phyloP scores from a whole-genome alignment of 208 protist species.

The Phytomonas sp. region DNA sequence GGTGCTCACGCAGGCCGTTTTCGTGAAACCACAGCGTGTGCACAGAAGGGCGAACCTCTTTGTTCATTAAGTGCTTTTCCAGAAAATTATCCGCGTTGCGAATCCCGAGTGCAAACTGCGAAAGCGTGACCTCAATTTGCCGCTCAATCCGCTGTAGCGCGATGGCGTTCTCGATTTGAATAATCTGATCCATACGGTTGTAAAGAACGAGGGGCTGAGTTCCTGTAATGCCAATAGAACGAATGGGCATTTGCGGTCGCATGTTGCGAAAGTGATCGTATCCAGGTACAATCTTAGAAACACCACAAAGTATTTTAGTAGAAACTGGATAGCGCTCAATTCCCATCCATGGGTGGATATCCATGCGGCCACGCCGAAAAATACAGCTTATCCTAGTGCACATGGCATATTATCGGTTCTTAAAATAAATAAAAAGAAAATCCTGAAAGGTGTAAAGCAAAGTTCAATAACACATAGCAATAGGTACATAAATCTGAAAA shows the following conservation, averaged over 20 bases:
- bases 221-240: slow-evolving; percentile 56
- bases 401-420: background rate
- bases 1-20: slow-evolving; percentile 55
- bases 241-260: slow-evolving; percentile 43
- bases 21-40: slow-evolving; percentile 85
- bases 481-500: background rate
- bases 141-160: slow-evolving; percentile 74
- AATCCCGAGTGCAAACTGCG: slow-evolving; percentile 71
- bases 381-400: slow-evolving; percentile 19
- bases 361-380: slow-evolving; percentile 45
- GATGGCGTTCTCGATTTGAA: slow-evolving; percentile 80
- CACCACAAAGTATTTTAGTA: slow-evolving; percentile 44
- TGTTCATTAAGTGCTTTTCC: slow-evolving; percentile 67
- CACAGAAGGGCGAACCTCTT: slow-evolving; percentile 71
- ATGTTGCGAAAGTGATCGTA: slow-evolving; percentile 72
- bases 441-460: background rate
- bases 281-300: slow-evolving; percentile 39
- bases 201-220: slow-evolving; percentile 71
- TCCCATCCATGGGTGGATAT: slow-evolving; percentile 73
- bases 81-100: slow-evolving; percentile 85
- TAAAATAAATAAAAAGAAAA: background rate
- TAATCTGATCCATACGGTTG: slow-evolving; percentile 78
- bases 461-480: background rate
- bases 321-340: slow-evolving; percentile 62
- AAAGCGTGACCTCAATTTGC: slow-evolving; percentile 77